Evolutionary conservation across 139 green algal species (phyloP).

Genomic region (Chlamydomonas sp.): DNA sequence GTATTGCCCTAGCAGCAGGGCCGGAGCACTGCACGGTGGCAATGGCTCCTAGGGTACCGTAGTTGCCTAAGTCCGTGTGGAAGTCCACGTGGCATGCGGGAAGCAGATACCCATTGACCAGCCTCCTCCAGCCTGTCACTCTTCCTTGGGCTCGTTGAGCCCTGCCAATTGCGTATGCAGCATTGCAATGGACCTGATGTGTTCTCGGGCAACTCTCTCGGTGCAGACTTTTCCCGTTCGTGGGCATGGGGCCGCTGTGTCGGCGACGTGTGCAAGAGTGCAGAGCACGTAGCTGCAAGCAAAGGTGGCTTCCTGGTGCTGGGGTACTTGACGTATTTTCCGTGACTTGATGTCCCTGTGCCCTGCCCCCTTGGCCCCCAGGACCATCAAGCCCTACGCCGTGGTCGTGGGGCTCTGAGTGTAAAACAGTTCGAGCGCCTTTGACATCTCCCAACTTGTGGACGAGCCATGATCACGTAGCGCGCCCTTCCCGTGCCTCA

Average conservation of each 20-base stretch:
- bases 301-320: background rate
- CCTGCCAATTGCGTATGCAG: too few species aligned
- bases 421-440: background rate
- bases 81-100: background rate
- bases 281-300: background rate
- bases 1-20: background rate
- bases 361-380: background rate
- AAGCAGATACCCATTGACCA: background rate
- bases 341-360: background rate
- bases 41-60: background rate
- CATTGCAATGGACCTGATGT: too few species aligned
- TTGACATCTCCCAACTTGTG: background rate
- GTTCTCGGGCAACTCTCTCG: background rate
- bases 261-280: background rate
- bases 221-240: background rate
- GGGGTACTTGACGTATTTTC: background rate
- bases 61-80: background rate
- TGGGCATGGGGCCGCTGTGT: background rate
- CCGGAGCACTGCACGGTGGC: background rate
- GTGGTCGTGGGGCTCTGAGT: conserved; percentile 36
- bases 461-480: background rate
- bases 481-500: too few species aligned
- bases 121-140: background rate
- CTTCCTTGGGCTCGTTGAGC: too few species aligned
- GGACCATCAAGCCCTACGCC: conserved; percentile 48